Base-by-base conservation (phyloP, 2,329 filamentous ascomycete genomes). In the Huntiella moniliformis region DNA sequence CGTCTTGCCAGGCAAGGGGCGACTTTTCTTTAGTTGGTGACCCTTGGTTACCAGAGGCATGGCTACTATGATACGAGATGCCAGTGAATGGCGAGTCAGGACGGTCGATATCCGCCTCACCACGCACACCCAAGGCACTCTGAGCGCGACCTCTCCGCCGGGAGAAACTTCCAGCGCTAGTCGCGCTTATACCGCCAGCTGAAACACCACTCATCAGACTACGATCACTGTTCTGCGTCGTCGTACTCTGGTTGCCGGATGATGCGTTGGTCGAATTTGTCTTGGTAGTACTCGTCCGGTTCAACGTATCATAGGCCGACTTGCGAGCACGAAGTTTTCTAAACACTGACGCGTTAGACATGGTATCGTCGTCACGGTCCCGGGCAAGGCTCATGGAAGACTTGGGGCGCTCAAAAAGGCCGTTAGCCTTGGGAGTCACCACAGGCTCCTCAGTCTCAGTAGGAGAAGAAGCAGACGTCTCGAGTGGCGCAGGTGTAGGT, bases 141-240 rank as follows among this genome's bases (percentile, higher is more conserved):
- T 75, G 73, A 12, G 79, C 69, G 51, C 78, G 57, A 53, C 61
- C 56, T 56, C 79, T 80, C 56, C 82, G 82, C 51, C 87, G 76
- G 28, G 86, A 87, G 52, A 92, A 75, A 61, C 88, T 96, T 45
- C 87, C 91, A 12, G 91, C 91, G 61, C 91, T 96, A 12, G 91
- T 96, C 43, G 86, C 83, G 59, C 88, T 96, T 61, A 95, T 85
- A 10, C 74, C 88, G 43, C 87, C 79, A 0, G 91, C 91, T 45
- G 91, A 96, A 44, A 75, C 71, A 3, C 88, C 91, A 59, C 88
- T 96, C 88, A 95, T 95, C 38, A 98, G 61, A 55, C 84, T 96
- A 54, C 80, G 76, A 54, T 79, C 77, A 12, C 85, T 95, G 58
- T 76, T 77, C 53, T 82, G 76, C 1, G 82, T 87, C 53, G 74